Conservation (phyloP, 495 filamentous ascomycete genomes). For the Halenospora varia region DNA sequence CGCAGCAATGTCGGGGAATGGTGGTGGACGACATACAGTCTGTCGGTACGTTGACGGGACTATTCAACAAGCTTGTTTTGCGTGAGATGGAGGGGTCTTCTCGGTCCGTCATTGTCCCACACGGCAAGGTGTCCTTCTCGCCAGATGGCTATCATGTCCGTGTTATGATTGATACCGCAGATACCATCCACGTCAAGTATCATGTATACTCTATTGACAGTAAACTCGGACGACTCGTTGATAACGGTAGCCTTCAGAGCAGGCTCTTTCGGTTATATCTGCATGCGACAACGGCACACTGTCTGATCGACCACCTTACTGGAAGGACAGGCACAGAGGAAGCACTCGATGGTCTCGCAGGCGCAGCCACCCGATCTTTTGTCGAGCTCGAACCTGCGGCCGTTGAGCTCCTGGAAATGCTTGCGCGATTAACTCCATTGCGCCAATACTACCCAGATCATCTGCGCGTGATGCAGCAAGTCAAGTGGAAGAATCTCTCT, state of each 20-base stretch:
- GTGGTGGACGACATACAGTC: conserved; percentile 46
- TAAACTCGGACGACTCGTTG: conserved; percentile 42
- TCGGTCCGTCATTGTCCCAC: conserved; percentile 49
- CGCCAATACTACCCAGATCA: conserved; percentile 45
- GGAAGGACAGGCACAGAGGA: conserved; percentile 59
- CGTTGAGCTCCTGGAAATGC: conserved; percentile 31
- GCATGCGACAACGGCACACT: conserved; percentile 59
- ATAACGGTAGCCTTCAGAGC: conserved; percentile 50
- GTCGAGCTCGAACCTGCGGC: conserved; percentile 35
- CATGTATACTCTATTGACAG: conserved; percentile 44
- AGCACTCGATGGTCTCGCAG: conserved; percentile 44
- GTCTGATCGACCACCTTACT: conserved; percentile 54
- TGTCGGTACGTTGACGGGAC: conserved; percentile 47
- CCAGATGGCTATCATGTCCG: conserved; percentile 33
- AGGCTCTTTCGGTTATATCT: conserved; percentile 51
- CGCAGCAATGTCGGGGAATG: conserved; percentile 51
- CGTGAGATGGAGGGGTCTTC: conserved; percentile 12
- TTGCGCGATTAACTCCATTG: conserved; percentile 49
- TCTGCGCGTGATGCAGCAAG: conserved; percentile 38
- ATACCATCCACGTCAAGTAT: conserved; percentile 22
- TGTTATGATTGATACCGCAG: conserved; percentile 31
- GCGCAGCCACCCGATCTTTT: conserved; percentile 49
- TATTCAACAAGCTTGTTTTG: conserved; percentile 51
- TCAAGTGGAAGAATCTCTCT: conserved; percentile 39
- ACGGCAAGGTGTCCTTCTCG: conserved; percentile 32